Evolutionary conservation across 208 protist genomes (phyloP).

Genomic region (Trichomonas tenax): DNA sequence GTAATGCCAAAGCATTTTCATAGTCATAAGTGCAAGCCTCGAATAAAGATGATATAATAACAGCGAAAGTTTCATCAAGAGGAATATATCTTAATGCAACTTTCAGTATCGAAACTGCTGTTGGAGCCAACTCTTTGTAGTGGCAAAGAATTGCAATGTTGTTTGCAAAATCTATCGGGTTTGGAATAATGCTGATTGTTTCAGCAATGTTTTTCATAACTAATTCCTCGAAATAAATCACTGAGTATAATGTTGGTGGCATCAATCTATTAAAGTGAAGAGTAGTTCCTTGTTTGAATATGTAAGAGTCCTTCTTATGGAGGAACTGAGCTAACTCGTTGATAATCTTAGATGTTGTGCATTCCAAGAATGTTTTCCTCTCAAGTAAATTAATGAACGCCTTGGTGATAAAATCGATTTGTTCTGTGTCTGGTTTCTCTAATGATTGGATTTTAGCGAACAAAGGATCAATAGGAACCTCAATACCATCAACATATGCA

Average conservation of each 20-base stretch:
- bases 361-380: not conserved
- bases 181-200: not conserved
- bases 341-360: not conserved
- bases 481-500: not conserved
- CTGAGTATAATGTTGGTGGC: not conserved
- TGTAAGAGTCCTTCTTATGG: not conserved
- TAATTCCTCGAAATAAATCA: not conserved
- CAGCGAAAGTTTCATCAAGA: not conserved
- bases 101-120: not conserved
- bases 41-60: not conserved
- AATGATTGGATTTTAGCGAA: not conserved
- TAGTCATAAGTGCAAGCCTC: not conserved
- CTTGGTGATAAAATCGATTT: not conserved
- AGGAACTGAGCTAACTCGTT: not conserved
- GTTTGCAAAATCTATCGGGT: not conserved
- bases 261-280: not conserved
- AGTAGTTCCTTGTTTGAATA: not conserved
- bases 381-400: not conserved
- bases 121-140: not conserved
- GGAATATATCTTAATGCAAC: not conserved
- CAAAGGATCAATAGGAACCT: not conserved
- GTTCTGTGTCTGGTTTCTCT: not conserved
- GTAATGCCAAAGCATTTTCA: not conserved
- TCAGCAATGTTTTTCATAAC: not conserved
- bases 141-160: not conserved